Conservation (phyloP, 169 alveolate species). For the Plasmodium gallinaceum region DNA sequence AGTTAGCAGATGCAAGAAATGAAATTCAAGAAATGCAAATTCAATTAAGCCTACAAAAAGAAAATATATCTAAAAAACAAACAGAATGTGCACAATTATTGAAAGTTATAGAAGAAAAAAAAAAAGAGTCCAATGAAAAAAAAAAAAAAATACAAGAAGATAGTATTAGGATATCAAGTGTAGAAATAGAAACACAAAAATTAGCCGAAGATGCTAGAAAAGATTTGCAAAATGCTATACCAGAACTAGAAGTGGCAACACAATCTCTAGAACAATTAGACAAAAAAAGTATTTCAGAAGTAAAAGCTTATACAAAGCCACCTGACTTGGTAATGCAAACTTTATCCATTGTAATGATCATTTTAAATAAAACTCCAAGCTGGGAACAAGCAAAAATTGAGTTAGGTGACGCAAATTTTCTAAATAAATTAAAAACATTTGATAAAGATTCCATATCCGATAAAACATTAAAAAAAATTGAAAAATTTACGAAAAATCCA, state of each 20-base stretch:
- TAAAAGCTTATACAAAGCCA: constrained; percentile 92
- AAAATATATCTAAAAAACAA: constrained; percentile 89
- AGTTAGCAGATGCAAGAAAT: constrained; percentile 90
- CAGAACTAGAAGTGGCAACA: constrained; percentile 96
- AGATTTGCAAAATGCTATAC: constrained; percentile 96
- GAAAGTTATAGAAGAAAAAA: constrained; percentile 89
- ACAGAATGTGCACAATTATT: constrained; percentile 91
- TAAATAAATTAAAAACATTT: constrained; percentile 90
- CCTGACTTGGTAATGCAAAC: constrained; percentile 94
- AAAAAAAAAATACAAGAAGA: constrained; percentile 92
- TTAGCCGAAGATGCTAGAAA: constrained; percentile 96
- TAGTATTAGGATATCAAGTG: constrained; percentile 93
- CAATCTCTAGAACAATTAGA: constrained; percentile 96
- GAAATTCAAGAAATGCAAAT: constrained; percentile 90
- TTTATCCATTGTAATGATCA: constrained; percentile 95
- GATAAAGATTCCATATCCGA: constrained; percentile 94
- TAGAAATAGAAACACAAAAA: constrained; percentile 93
- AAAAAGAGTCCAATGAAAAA: constrained; percentile 80
- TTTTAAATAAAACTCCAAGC: constrained; percentile 92
- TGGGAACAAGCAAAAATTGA: constrained; percentile 96
- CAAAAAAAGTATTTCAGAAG: constrained; percentile 95
- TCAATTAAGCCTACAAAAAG: constrained; percentile 89
- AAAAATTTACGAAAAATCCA: constrained; percentile 90
- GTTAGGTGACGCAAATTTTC: constrained; percentile 94
- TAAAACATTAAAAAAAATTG: constrained; percentile 90